Evolutionary conservation across 257 asterid species (phyloP).

Genomic region (Scutellaria galericulata): DNA sequence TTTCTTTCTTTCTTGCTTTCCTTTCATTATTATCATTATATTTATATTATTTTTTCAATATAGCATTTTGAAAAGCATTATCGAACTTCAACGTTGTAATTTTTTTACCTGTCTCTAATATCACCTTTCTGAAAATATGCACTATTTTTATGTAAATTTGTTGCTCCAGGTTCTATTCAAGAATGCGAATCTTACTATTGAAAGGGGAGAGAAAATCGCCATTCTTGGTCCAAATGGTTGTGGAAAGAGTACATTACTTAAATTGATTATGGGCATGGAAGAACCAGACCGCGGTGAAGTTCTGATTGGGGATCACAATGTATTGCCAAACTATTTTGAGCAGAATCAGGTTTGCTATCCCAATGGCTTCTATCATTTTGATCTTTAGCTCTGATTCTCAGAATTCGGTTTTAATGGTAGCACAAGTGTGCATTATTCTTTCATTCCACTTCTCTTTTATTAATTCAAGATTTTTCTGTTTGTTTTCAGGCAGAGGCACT

Average conservation of each 20-base stretch:
- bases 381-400: neutral
- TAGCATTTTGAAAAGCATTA: neutral
- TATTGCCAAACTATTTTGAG: slow-evolving; percentile 91
- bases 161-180: slow-evolving; percentile 70
- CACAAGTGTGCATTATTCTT: neutral
- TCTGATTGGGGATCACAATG: slow-evolving; percentile 88
- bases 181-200: slow-evolving; percentile 81
- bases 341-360: slow-evolving; percentile 86
- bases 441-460: neutral
- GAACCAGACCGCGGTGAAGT: slow-evolving; percentile 74
- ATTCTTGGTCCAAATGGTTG: slow-evolving; percentile 99
- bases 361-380: too few relatives aligned
- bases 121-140: neutral
- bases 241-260: slow-evolving; percentile 94
- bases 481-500: slow-evolving; percentile 92
- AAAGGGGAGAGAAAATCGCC: slow-evolving; percentile 95
- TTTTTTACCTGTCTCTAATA: neutral
- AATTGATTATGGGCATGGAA: slow-evolving; percentile 88
- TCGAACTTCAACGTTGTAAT: neutral
- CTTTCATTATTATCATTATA: neutral
- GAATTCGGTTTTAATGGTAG: neutral
- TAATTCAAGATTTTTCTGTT: slow-evolving; percentile 14
- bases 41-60: neutral
- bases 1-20: neutral
- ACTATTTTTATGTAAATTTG: slow-evolving; percentile 2